Percentiles rank a stretch among this genome's conserved stretches.
These are phyloP conservation scores for Apiospora malaysiana DNA, from an alignment of 2,329 filamentous ascomycete genomes.

Conservation along the genomic window DNA sequence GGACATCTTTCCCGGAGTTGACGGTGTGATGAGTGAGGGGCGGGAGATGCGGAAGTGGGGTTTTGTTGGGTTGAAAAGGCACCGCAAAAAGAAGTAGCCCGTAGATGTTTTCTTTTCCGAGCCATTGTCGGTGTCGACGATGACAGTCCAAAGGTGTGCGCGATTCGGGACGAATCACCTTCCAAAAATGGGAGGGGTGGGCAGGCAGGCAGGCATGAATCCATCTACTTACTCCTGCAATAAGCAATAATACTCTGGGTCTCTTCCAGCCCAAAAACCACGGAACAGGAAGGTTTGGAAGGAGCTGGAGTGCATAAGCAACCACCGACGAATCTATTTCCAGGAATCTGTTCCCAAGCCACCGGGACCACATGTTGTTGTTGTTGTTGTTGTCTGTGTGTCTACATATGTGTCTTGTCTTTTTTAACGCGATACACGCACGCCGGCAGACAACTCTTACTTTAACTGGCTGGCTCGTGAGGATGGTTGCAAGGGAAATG, in stretches of 20 bases:
- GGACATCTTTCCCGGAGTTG: neutral
- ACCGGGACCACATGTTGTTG: neutral
- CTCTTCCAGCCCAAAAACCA: neutral
- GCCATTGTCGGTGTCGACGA: neutral
- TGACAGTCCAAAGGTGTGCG: neutral
- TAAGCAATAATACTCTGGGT: neutral
- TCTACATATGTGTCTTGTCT: too few relatives aligned
- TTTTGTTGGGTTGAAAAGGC: neutral
- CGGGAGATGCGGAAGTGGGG: neutral
- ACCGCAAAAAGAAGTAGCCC: neutral
- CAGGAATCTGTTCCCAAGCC: conserved; percentile 4
- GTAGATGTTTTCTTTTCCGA: neutral
- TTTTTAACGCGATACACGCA: neutral
- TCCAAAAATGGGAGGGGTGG: neutral
- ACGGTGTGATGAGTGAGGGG: neutral
- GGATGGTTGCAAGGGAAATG: neutral
- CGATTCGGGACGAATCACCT: neutral
- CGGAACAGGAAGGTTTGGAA: conserved; percentile 11
- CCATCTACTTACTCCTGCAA: conserved; percentile 1
- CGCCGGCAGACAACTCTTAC: neutral
- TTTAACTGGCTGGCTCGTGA: neutral
- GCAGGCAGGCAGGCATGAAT: neutral
- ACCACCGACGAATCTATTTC: neutral
- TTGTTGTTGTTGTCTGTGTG: neutral
- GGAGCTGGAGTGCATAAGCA: conserved; percentile 12